Percentiles rank a stretch among this genome's conserved stretches.
Conservation (phyloP, 1,284 basidiomycete species). For the Anthracocystis panici-leucophaei region DNA sequence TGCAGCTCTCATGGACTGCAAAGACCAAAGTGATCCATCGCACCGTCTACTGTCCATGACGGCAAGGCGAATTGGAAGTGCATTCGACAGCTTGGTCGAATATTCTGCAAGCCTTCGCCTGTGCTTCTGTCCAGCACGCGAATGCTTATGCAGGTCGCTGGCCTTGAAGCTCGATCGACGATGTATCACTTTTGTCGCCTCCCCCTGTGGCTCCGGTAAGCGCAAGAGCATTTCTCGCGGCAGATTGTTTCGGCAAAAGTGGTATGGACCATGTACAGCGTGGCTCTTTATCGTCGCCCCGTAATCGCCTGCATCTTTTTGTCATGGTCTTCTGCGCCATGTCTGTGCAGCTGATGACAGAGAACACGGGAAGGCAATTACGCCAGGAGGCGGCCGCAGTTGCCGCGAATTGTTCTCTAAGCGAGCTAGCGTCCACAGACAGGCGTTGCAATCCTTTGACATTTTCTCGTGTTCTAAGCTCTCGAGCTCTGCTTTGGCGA, state of each 20-base stretch:
- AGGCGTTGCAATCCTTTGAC: slow-evolving; percentile 4
- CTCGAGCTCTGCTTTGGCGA: slow-evolving; percentile 7
- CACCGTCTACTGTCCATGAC: neutral
- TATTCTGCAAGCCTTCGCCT: neutral
- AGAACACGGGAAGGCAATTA: neutral
- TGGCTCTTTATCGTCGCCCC: neutral
- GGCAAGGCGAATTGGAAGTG: neutral
- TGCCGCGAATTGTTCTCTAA: neutral
- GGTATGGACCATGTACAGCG: neutral
- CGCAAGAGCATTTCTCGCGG: neutral
- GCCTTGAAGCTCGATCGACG: slow-evolving; percentile 1
- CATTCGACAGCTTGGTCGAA: neutral
- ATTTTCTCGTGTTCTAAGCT: slow-evolving; percentile 2
- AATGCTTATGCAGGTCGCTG: neutral
- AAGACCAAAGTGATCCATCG: slow-evolving; percentile 1
- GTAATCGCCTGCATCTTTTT: neutral
- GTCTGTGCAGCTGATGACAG: neutral
- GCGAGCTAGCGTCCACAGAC: neutral
- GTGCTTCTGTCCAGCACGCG: neutral
- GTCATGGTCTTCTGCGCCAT: neutral
- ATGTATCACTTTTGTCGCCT: slow-evolving; percentile 6
- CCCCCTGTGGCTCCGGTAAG: neutral
- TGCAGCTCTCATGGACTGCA: neutral
- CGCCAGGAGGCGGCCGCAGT: slow-evolving; percentile 1
- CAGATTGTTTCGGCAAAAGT: neutral